Conservation (phyloP, 2,329 filamentous ascomycete genomes). For the Hypoxylon sp. region DNA sequence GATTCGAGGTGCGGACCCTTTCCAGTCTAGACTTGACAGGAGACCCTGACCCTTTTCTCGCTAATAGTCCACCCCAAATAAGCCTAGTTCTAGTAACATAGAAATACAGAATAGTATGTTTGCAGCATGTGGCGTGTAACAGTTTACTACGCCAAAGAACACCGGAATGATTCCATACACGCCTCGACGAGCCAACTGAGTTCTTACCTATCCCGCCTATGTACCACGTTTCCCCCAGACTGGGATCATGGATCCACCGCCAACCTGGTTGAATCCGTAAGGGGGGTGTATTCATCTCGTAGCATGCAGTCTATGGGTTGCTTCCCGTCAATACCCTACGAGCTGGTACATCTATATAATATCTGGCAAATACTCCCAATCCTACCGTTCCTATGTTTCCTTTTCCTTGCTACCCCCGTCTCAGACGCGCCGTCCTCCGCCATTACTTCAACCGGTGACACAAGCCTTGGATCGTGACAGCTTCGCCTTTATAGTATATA, state of each 20-base stretch:
- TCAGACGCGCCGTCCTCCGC: slow-evolving; percentile 45
- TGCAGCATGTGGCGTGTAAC: slow-evolving; percentile 42
- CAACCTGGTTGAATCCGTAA: slow-evolving; percentile 31
- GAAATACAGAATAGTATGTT: slow-evolving; percentile 1
- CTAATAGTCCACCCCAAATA: slow-evolving; percentile 37
- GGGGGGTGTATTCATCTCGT: slow-evolving; percentile 37
- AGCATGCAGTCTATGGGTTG: slow-evolving; percentile 40
- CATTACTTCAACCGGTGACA: slow-evolving; percentile 40
- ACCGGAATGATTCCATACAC: slow-evolving; percentile 8
- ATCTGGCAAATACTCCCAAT: slow-evolving; percentile 43
- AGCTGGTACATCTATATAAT: slow-evolving; percentile 48
- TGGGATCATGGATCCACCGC: slow-evolving; percentile 29
- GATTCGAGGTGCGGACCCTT: slow-evolving; percentile 43
- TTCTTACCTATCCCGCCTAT: slow-evolving; percentile 6
- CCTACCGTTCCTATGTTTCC: slow-evolving; percentile 39
- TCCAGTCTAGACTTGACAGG: slow-evolving; percentile 49
- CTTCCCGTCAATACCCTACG: slow-evolving; percentile 35
- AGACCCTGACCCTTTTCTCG: slow-evolving; percentile 47
- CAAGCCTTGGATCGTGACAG: slow-evolving; percentile 42
- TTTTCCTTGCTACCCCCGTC: slow-evolving; percentile 37
- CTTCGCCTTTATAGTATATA: slow-evolving; percentile 36
- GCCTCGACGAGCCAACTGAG: slow-evolving; percentile 18
- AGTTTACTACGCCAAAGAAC: slow-evolving; percentile 41
- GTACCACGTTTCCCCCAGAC: slow-evolving; percentile 42
- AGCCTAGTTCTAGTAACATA: slow-evolving; percentile 30